Percentiles rank a stretch among this genome's conserved stretches.
Conservation (phyloP, 2,329 filamentous ascomycete genomes). For the Neurospora crassa region DNA sequence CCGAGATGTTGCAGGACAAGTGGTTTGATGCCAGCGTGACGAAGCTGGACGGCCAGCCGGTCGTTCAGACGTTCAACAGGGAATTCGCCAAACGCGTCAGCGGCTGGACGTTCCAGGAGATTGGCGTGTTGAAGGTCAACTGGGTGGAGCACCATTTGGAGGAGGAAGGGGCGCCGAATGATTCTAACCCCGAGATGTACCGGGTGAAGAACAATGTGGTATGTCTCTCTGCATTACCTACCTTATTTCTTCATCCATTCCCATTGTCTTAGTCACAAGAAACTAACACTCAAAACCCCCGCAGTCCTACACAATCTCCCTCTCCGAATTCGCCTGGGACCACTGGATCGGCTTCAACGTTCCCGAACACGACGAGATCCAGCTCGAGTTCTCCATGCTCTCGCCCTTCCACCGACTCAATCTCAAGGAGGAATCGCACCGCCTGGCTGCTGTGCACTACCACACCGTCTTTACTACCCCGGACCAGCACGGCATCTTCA, state of each 20-base stretch:
- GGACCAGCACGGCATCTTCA: slow-evolving; percentile 98
- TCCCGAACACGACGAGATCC: slow-evolving; percentile 61
- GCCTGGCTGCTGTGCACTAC: slow-evolving; percentile 43
- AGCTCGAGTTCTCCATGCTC: slow-evolving; percentile 98
- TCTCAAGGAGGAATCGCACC: slow-evolving; percentile 32
- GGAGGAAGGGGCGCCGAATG: slow-evolving; percentile 42
- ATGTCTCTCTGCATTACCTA: slow-evolving; percentile 33
- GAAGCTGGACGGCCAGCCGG: slow-evolving; percentile 40
- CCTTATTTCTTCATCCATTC: neutral
- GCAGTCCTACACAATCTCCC: slow-evolving; percentile 75
- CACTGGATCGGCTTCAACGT: slow-evolving; percentile 66
- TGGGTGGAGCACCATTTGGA: slow-evolving; percentile 68
- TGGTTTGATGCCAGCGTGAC: slow-evolving; percentile 81
- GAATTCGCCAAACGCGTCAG: slow-evolving; percentile 77
- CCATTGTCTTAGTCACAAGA: neutral
- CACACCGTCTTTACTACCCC: slow-evolving; percentile 69
- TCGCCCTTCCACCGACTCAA: slow-evolving; percentile 90
- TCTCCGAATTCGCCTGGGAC: slow-evolving; percentile 76
- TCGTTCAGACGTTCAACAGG: slow-evolving; percentile 62
- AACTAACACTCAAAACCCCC: slow-evolving; percentile 18
- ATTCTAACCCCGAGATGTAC: slow-evolving; percentile 79
- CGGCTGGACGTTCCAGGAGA: slow-evolving; percentile 96
- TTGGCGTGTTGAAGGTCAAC: slow-evolving; percentile 78
- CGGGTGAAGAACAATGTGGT: slow-evolving; percentile 95
- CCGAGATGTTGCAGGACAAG: slow-evolving; percentile 76